Conservation (phyloP, 305 asterid genomes). For the Fraxinus ornus region DNA sequence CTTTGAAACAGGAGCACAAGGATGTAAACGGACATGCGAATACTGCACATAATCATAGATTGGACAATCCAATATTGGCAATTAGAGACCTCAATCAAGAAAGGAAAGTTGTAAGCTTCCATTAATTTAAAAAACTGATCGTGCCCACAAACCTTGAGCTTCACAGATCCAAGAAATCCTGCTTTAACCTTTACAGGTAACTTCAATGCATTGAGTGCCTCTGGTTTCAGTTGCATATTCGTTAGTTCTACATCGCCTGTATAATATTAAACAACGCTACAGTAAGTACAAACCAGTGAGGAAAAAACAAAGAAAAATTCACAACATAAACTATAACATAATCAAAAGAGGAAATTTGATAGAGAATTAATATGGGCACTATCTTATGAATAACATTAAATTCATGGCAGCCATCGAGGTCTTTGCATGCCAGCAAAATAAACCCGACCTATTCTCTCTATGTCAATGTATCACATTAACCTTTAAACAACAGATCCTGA, state of each 20-base stretch:
- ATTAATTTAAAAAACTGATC: background rate
- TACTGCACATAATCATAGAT: background rate
- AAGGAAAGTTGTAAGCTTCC: slow-evolving; percentile 13
- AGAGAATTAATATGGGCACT: background rate
- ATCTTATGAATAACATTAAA: background rate
- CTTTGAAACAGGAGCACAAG: background rate
- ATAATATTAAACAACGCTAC: slow-evolving; percentile 17
- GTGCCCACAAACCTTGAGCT: slow-evolving; percentile 75
- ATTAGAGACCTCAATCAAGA: slow-evolving; percentile 19
- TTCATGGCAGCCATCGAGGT: background rate
- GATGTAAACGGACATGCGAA: background rate
- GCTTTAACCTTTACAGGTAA: slow-evolving; percentile 98
- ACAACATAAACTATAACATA: background rate
- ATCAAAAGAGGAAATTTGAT: background rate
- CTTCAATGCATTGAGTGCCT: slow-evolving; percentile 96
- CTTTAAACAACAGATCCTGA: background rate
- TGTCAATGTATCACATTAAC: background rate
- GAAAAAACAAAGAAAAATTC: background rate
- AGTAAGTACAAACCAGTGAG: slow-evolving; percentile 15
- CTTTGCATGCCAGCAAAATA: background rate
- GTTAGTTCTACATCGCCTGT: slow-evolving; percentile 91
- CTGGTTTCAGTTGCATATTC: slow-evolving; percentile 98
- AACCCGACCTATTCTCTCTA: background rate
- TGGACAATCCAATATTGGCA: slow-evolving; percentile 7
- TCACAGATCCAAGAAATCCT: slow-evolving; percentile 97